phyloP scores from a whole-genome alignment of 2,329 filamentous ascomycete genomes.

The Ilyonectria sp. region DNA sequence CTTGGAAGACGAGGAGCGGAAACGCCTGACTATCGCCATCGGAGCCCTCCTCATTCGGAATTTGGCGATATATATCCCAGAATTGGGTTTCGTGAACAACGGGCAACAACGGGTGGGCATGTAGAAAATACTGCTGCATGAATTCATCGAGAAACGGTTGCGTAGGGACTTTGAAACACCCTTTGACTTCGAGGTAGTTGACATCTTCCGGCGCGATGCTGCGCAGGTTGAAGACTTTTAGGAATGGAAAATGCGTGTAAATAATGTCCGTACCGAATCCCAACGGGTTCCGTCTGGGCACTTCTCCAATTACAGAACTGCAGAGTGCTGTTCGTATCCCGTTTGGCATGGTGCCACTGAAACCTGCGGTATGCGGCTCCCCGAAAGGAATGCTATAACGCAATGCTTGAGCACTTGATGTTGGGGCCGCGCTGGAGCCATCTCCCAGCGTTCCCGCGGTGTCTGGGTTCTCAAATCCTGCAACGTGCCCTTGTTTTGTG shows the following conservation, averaged over 20 bases:
- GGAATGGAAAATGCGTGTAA: neutral
- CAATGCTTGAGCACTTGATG: no score
- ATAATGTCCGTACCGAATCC: neutral
- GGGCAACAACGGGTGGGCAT: constrained; percentile 62
- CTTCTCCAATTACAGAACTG: no score
- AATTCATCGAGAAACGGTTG: constrained; percentile 61
- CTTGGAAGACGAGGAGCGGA: constrained; percentile 12
- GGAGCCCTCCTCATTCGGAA: neutral
- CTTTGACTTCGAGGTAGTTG: constrained; percentile 61
- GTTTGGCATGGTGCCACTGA: no score
- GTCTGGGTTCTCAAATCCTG: no score
- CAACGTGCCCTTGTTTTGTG: no score
- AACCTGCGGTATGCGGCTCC: no score
- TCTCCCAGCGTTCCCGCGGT: no score
- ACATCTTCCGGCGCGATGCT: constrained; percentile 58
- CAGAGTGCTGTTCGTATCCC: no score
- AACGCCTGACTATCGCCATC: neutral
- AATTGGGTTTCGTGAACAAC: constrained; percentile 60
- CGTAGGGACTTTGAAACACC: constrained; percentile 62
- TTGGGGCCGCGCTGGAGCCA: no score
- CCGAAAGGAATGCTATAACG: no score
- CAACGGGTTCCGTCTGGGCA: no score
- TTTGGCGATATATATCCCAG: constrained; percentile 32
- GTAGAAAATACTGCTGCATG: constrained; percentile 63
- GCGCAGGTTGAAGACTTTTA: constrained; percentile 33